These are phyloP conservation scores for Boehmeria nivea DNA, from an alignment of 306 rosid genomes.

Conservation along the genomic window DNA sequence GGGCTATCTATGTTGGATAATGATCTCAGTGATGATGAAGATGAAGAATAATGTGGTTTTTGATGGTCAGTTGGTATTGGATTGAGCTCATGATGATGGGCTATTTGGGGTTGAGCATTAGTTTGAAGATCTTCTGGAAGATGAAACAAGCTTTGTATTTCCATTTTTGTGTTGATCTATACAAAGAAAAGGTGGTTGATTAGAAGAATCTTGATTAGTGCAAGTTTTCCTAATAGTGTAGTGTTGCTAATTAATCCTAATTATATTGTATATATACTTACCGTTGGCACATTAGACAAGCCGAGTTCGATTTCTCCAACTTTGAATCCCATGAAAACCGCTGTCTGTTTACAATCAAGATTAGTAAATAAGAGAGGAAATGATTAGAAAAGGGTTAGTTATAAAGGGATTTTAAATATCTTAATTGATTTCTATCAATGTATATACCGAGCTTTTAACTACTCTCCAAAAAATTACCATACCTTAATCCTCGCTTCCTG, in stretches of 20 bases:
- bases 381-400: too few species aligned
- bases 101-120: background rate
- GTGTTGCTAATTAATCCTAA: conserved; percentile 3
- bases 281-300: conserved; percentile 60
- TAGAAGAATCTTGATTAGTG: background rate
- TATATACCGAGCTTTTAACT: too few species aligned
- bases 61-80: conserved; percentile 17
- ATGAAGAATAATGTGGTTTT: conserved; percentile 52
- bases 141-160: conserved; percentile 39
- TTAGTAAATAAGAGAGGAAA: background rate
- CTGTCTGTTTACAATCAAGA: conserved; percentile 37
- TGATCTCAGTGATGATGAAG: conserved; percentile 79
- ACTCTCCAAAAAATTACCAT: too few species aligned
- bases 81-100: background rate
- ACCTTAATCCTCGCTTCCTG: conserved; percentile 94
- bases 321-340: conserved; percentile 80
- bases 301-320: conserved; percentile 91
- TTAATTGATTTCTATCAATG: too few species aligned
- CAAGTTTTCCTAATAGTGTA: background rate
- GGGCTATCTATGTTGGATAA: conserved; percentile 63
- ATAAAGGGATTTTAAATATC: too few species aligned
- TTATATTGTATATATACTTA: conserved; percentile 16
- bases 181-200: too few species aligned
- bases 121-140: conserved; percentile 36
- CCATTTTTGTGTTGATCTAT: conserved; percentile 34